Evolutionary conservation across 2,329 filamentous ascomycete species (phyloP), one percentile per base, ranked within the genome.

Genomic region (Colletotrichum sp.): DNA sequence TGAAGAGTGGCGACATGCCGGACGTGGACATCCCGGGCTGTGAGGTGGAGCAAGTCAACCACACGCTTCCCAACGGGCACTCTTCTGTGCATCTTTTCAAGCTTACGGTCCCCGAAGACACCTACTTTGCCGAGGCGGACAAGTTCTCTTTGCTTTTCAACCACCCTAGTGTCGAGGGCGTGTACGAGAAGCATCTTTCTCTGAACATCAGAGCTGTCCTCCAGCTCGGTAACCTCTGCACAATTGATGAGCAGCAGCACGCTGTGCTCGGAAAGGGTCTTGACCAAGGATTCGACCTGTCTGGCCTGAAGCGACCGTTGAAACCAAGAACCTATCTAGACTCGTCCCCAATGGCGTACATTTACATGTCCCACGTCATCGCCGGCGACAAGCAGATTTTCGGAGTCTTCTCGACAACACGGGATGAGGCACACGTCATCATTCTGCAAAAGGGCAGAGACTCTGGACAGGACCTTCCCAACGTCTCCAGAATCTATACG

Each of bases 31-130:
- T 99, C 47, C 90, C 93, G 11, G 95, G 93, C 3, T 98, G 96
- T 80, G 90, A 93, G 51, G 96, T 97, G 1, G 95, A 99, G 81
- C 98, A 98, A 80, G 95, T 98, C 78, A 97, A 93, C 79, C 94
- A 98, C 82, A 98, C 95, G 5, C 87, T 99, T 9, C 97, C 97
- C 1, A 99, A 99, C 78, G 97, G 97, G 0, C 97, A 98, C 82
- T 93, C 95, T 5, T 98, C 96, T 0, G 93, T 95, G 6, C 95
- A 99, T 85, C 88, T 99, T 6, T 98, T 98, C 89, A 97, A 96
- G 85, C 88, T 99, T 47, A 96, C 93, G 1, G 94, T 99, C 83
- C 89, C 94, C 0, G 97, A 99, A 82, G 93, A 97, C 70, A 89
- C 94, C 1, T 99, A 97, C 83, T 91, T 98, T 74, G 91, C 92